Percentiles rank a stretch among this genome's conserved stretches.
Conservation (phyloP, 2,329 filamentous ascomycete species). For the Magnaporthiopsis rhizophila region DNA sequence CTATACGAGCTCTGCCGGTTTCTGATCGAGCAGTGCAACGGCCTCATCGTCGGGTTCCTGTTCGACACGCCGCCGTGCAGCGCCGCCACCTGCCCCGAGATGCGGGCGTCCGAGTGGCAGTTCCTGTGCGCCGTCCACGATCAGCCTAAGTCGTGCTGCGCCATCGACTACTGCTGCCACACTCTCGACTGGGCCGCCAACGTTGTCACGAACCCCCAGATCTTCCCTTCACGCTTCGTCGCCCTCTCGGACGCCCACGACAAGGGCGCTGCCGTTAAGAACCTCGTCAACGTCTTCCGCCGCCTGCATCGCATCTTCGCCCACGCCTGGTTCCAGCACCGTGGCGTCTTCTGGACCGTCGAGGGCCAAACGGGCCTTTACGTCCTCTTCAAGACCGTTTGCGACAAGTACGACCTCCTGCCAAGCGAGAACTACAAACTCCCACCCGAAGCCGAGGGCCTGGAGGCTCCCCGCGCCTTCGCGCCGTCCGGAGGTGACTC, state of each 20-base stretch:
- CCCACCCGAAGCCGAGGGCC: constrained; percentile 82
- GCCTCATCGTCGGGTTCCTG: constrained; percentile 85
- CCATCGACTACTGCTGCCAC: constrained; percentile 98
- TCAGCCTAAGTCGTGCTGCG: constrained; percentile 91
- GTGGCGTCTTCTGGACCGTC: constrained; percentile 89
- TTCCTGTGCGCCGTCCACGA: constrained; percentile 98
- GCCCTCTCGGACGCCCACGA: constrained; percentile 48
- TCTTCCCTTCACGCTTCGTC: constrained; percentile 80
- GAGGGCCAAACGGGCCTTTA: constrained; percentile 89
- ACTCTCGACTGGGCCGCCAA: constrained; percentile 97
- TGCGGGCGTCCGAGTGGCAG: constrained; percentile 98
- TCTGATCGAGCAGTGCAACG: constrained; percentile 89
- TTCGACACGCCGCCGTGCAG: constrained; percentile 87
- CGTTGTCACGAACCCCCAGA: constrained; percentile 86
- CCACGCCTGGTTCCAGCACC: constrained; percentile 97
- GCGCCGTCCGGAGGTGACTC: not conserved
- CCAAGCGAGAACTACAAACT: constrained; percentile 95
- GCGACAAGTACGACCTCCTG: constrained; percentile 82
- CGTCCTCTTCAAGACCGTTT: constrained; percentile 94
- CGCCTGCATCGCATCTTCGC: constrained; percentile 94
- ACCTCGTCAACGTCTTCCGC: constrained; percentile 90
- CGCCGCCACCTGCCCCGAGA: constrained; percentile 83
- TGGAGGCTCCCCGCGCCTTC: constrained; percentile 39
- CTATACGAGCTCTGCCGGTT: constrained; percentile 97
- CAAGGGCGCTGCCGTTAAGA: constrained; percentile 61